Evolutionary conservation across 495 filamentous ascomycete genomes (phyloP).

Genomic region (Recurvomyces mirabilis): DNA sequence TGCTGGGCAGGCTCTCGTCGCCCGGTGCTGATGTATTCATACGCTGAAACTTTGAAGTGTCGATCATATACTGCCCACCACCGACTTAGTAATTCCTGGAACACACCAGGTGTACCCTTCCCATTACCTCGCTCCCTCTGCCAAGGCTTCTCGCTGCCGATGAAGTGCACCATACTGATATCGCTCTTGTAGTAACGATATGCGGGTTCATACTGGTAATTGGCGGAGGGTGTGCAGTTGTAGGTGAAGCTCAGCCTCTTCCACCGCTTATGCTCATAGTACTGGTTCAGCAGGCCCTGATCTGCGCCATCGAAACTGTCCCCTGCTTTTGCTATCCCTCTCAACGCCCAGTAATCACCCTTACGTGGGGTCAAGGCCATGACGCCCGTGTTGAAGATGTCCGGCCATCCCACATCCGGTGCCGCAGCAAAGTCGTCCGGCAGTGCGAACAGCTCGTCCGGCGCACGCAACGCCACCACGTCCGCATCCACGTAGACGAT

Average conservation of each 20-base stretch:
- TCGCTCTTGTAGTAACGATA: slow-evolving; percentile 83
- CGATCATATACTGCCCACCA: slow-evolving; percentile 93
- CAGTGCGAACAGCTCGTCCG: slow-evolving; percentile 82
- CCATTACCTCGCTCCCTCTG: slow-evolving; percentile 48
- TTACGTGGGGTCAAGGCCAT: slow-evolving; percentile 83
- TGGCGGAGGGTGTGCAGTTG: slow-evolving; percentile 88
- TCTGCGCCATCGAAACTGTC: slow-evolving; percentile 97
- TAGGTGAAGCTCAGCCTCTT: slow-evolving; percentile 88
- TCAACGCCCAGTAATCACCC: slow-evolving; percentile 75
- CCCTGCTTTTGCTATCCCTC: slow-evolving; percentile 68
- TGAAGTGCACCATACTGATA: slow-evolving; percentile 86
- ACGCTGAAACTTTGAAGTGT: slow-evolving; percentile 51
- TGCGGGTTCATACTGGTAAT: slow-evolving; percentile 91
- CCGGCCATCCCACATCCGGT: slow-evolving; percentile 95
- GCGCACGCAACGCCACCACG: slow-evolving; percentile 71
- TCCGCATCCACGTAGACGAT: slow-evolving; percentile 92
- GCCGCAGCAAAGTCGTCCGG: slow-evolving; percentile 72
- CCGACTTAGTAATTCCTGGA: slow-evolving; percentile 63
- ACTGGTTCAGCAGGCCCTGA: slow-evolving; percentile 89
- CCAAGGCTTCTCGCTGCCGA: slow-evolving; percentile 88
- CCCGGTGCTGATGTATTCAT: slow-evolving; percentile 8
- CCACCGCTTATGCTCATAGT: slow-evolving; percentile 64
- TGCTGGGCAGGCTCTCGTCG: slow-evolving; percentile 2
- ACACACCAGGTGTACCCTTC: slow-evolving; percentile 48
- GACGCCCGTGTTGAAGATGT: slow-evolving; percentile 93